Evolutionary conservation across 2,329 filamentous ascomycete genomes (phyloP).

Genomic region (Microcyclosporella mali): DNA sequence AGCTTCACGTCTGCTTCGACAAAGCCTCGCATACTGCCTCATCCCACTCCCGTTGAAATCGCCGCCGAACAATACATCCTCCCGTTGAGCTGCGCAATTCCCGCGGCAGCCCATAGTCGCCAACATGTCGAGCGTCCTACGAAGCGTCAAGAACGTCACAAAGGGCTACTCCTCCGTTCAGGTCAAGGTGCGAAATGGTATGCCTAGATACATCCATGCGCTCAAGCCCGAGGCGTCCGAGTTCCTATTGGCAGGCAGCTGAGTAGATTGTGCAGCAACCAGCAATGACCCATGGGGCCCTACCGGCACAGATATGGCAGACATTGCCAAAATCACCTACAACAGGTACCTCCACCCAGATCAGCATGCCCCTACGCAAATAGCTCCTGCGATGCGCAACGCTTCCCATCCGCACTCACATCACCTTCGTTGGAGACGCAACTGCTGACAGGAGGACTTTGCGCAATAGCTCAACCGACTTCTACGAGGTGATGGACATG

Average conservation of each 20-base stretch:
- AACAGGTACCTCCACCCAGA: conserved; percentile 67
- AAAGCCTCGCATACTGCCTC: too few relatives aligned
- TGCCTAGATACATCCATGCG: conserved; percentile 29
- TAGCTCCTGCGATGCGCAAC: background rate
- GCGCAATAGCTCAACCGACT: conserved; percentile 72
- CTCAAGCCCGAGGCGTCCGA: background rate
- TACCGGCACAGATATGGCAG: conserved; percentile 95
- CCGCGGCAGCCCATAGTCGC: conserved; percentile 15
- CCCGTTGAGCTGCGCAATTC: conserved; percentile 8
- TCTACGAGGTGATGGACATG: conserved; percentile 99
- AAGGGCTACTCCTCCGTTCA: conserved; percentile 96
- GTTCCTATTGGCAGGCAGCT: conserved; percentile 8
- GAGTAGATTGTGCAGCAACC: conserved; percentile 59
- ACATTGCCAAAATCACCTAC: conserved; percentile 96
- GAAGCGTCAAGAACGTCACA: conserved; percentile 98
- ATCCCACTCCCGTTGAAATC: too few relatives aligned
- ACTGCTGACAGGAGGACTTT: conserved; percentile 5
- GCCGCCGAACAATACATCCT: background rate
- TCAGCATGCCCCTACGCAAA: background rate
- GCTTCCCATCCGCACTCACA: background rate
- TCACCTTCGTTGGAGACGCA: background rate
- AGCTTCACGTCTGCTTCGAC: too few relatives aligned
- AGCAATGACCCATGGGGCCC: conserved; percentile 99
- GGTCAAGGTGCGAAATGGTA: conserved; percentile 97
- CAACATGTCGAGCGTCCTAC: conserved; percentile 92